These are phyloP conservation scores for Phytophthora multivora DNA, from an alignment of 352 stramenopile species.

Conservation along the genomic window DNA sequence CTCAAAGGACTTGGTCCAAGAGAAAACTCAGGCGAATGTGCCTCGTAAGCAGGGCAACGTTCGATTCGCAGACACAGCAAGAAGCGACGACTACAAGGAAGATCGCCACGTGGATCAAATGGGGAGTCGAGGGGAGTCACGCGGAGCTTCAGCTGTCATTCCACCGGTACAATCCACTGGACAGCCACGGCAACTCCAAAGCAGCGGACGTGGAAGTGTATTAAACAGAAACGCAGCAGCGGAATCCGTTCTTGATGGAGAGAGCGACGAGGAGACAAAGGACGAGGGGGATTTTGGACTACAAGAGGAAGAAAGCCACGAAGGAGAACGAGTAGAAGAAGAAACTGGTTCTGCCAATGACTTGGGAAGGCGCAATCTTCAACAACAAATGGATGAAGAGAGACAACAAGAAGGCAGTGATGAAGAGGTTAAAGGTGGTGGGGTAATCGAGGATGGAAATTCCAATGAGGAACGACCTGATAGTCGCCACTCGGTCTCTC, in stretches of 20 bases:
- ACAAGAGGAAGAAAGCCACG: background rate
- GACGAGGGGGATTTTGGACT: background rate
- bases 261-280: background rate
- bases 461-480: background rate
- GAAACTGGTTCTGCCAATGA: too few species aligned
- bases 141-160: background rate
- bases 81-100: background rate
- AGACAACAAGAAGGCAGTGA: background rate
- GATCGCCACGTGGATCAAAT: background rate
- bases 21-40: background rate
- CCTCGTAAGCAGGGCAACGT: slow-evolving; percentile 20
- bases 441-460: background rate
- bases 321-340: background rate
- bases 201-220: background rate
- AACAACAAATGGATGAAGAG: background rate
- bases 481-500: background rate
- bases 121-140: background rate
- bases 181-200: background rate
- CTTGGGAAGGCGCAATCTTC: background rate
- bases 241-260: background rate
- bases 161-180: background rate
- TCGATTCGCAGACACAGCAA: slow-evolving; percentile 4
- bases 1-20: background rate
- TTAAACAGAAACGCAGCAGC: background rate
- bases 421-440: background rate